Evolutionary conservation across 2,329 filamentous ascomycete genomes (phyloP), one percentile per base, ranked within the genome.

Genomic region (Cryphonectria carpinicola): DNA sequence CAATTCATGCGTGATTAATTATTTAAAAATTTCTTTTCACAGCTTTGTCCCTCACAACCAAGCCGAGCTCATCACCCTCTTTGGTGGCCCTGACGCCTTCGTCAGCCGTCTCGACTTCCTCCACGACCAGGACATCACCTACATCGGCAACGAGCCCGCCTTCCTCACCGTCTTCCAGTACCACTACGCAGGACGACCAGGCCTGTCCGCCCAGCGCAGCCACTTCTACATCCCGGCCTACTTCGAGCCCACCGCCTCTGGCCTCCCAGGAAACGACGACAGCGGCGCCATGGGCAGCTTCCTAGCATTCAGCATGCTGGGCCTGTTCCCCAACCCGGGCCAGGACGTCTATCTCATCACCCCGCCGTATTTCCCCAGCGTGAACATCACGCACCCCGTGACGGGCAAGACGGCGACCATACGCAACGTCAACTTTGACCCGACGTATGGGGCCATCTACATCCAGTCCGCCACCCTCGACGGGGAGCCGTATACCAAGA

Each of bases 301-400:
- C 71, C 81, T 89, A 0, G 88, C 88, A 0, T 85, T 93, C 1
- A 82, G 85, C 35, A 92, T 93, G 90, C 87, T 93, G 82, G 91
- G 91, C 0, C 79, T 93, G 8, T 93, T 90, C 78, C 91, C 91
- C 0, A 89, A 92, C 58, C 84, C 89, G 0, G 90, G 90, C 0
- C 90, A 93, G 75, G 82, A 92, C 72, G 89, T 92, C 0, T 93
- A 93, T 74, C 85, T 93, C n/a, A 90, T 93, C 73, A 91, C 82
- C 0, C 87, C 91, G 0, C 91, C 91, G 0, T 93, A 88, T 75
- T 93, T 93, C 74, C 82, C 86, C 72, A 82, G 84, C 64, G 83
- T 92, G 1, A 87, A 84, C 64, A 83, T 92, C 64, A 87, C 80
- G 14, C 87, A 87, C 70, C 83, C 83, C 0, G 76, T 87, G 19